Percentiles rank a stretch among this genome's conserved stretches.
phyloP scores from a whole-genome alignment of 805 yeast species.

The Wickerhamiella shivajii region DNA sequence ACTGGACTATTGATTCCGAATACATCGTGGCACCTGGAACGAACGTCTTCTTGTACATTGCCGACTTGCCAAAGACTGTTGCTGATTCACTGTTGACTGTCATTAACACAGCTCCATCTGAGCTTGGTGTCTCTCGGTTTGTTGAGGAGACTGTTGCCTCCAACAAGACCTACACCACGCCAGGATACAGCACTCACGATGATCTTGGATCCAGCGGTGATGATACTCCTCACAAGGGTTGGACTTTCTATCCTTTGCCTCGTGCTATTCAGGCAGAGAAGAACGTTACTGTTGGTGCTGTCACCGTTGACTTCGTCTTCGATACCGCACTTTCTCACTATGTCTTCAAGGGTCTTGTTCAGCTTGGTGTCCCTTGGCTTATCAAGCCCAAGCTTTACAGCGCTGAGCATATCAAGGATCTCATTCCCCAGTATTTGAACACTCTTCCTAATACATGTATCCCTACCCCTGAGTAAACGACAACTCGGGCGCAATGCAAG shows the following conservation, averaged over 20 bases:
- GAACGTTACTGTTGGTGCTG: slow-evolving; percentile 19
- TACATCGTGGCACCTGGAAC: slow-evolving; percentile 73
- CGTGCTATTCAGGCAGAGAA: slow-evolving; percentile 53
- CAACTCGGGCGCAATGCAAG: too few relatives aligned
- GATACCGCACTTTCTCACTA: slow-evolving; percentile 57
- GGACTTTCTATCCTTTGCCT: slow-evolving; percentile 49
- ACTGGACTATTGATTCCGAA: slow-evolving; percentile 62
- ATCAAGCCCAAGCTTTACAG: slow-evolving; percentile 15
- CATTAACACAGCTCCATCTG: slow-evolving; percentile 31
- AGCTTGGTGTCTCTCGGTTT: slow-evolving; percentile 16
- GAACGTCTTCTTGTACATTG: slow-evolving; percentile 58
- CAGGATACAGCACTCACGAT: slow-evolving; percentile 73
- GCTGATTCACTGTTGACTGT: slow-evolving; percentile 40
- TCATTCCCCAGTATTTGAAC: slow-evolving; percentile 20
- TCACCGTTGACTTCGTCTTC: slow-evolving; percentile 53
- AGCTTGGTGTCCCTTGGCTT: slow-evolving; percentile 16
- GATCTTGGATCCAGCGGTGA: slow-evolving; percentile 83
- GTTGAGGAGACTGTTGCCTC: not conserved
- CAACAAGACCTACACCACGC: slow-evolving; percentile 25
- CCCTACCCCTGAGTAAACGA: too few relatives aligned
- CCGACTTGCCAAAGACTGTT: slow-evolving; percentile 38
- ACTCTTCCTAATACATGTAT: too few relatives aligned
- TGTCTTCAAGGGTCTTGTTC: slow-evolving; percentile 32
- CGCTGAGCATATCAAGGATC: slow-evolving; percentile 21
- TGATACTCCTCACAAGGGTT: slow-evolving; percentile 51